phyloP scores from a whole-genome alignment of 495 filamentous ascomycete genomes.

The Acidomyces sp. region DNA sequence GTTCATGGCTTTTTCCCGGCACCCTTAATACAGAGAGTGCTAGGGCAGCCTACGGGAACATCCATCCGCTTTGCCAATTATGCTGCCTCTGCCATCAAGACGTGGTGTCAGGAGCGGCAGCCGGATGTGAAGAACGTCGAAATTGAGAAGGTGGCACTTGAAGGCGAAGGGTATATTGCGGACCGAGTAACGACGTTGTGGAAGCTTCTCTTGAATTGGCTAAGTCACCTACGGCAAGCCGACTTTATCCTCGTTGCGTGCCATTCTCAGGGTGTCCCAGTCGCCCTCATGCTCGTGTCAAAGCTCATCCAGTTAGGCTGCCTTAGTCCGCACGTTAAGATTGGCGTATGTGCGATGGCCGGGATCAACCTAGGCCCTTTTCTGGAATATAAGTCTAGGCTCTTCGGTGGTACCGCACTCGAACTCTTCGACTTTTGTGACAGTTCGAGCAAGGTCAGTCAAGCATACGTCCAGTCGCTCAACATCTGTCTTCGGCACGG shows the following conservation, averaged over 20 bases:
- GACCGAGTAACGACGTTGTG: constrained; percentile 84
- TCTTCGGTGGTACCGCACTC: constrained; percentile 73
- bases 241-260: constrained; percentile 84
- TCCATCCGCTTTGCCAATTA: constrained; percentile 86
- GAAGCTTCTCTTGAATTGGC: constrained; percentile 91
- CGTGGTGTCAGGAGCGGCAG: constrained; percentile 53
- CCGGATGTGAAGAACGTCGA: constrained; percentile 45
- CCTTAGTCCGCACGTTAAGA: constrained; percentile 45
- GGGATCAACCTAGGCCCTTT: constrained; percentile 92
- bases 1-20: constrained; percentile 92
- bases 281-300: constrained; percentile 83
- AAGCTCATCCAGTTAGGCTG: constrained; percentile 74
- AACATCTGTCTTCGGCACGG: constrained; percentile 60
- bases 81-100: constrained; percentile 68
- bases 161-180: constrained; percentile 92
- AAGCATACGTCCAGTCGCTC: constrained; percentile 64
- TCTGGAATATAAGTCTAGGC: constrained; percentile 66
- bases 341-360: constrained; percentile 86
- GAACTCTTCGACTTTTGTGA: constrained; percentile 89
- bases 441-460: constrained; percentile 64
- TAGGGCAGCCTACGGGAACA: constrained; percentile 91
- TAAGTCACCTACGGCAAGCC: constrained; percentile 72
- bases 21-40: constrained; percentile 64
- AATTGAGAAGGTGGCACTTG: constrained; percentile 84
- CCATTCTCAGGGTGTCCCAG: constrained; percentile 91